phyloP scores from a whole-genome alignment of 106 monocot genomes.

The Narthecium ossifragum region DNA sequence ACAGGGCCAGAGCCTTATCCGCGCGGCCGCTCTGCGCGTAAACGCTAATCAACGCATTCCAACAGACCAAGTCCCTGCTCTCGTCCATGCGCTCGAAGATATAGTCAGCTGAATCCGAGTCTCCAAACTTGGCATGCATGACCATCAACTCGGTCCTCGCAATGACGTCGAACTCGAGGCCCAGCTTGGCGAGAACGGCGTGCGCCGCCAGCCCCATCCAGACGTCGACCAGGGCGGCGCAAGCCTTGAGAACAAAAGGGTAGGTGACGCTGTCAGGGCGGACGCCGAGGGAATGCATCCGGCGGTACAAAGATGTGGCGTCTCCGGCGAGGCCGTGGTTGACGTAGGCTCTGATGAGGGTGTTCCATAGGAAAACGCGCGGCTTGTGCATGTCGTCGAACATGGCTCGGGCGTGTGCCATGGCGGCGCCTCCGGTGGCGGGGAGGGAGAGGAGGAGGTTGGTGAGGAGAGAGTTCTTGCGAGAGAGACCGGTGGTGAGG shows the following conservation, averaged over 20 bases:
- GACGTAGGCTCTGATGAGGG: slow-evolving; percentile 22
- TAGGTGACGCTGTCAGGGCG: slow-evolving; percentile 30
- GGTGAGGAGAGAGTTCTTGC: slow-evolving; percentile 32
- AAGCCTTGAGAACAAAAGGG: slow-evolving; percentile 28
- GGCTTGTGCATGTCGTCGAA: slow-evolving; percentile 31
- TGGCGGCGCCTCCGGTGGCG: not conserved
- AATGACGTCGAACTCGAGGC: slow-evolving; percentile 8
- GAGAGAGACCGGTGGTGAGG: slow-evolving; percentile 29
- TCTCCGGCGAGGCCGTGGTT: not conserved
- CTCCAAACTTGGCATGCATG: slow-evolving; percentile 17
- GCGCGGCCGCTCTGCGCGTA: slow-evolving; percentile 16
- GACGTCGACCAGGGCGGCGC: slow-evolving; percentile 9
- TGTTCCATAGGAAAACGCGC: slow-evolving; percentile 30
- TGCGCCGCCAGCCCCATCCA: slow-evolving; percentile 9
- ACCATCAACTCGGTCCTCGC: slow-evolving; percentile 13
- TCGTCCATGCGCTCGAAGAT: slow-evolving; percentile 6
- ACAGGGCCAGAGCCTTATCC: slow-evolving; percentile 6
- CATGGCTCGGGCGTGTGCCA: slow-evolving; percentile 16
- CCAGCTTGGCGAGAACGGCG: slow-evolving; percentile 1
- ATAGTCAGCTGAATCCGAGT: not conserved
- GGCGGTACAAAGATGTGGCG: slow-evolving; percentile 12
- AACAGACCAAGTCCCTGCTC: slow-evolving; percentile 14
- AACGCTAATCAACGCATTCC: slow-evolving; percentile 22
- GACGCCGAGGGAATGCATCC: slow-evolving; percentile 18
- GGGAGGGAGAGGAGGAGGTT: slow-evolving; percentile 13